Evolutionary conservation across 805 yeast genomes (phyloP).

Genomic region (Ogataea thermomethanolica): DNA sequence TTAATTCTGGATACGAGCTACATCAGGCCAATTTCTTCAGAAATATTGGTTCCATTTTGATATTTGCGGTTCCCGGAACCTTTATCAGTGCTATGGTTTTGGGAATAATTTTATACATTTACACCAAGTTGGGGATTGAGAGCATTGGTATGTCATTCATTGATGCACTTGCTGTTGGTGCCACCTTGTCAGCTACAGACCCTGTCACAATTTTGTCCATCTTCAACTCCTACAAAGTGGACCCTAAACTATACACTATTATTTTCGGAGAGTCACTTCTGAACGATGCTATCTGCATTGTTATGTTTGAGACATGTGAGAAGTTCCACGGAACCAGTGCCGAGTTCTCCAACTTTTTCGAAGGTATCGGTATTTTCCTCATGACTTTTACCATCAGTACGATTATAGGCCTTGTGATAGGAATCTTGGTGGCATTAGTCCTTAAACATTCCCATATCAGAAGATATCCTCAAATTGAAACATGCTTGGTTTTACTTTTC

Average conservation of each 20-base stretch:
- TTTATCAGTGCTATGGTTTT: slow-evolving; percentile 86
- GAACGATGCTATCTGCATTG: slow-evolving; percentile 97
- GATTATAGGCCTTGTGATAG: slow-evolving; percentile 83
- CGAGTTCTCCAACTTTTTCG: slow-evolving; percentile 71
- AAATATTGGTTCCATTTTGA: slow-evolving; percentile 84
- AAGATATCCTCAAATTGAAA: slow-evolving; percentile 95
- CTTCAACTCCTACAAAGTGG: slow-evolving; percentile 96
- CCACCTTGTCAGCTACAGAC: slow-evolving; percentile 96
- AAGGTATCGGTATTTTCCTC: slow-evolving; percentile 89
- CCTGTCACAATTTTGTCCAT: slow-evolving; percentile 96
- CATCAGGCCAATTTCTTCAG: slow-evolving; percentile 94
- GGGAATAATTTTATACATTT: slow-evolving; percentile 81
- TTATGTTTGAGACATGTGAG: slow-evolving; percentile 98
- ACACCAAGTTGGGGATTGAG: slow-evolving; percentile 91
- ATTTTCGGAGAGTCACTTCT: slow-evolving; percentile 94
- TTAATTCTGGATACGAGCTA: slow-evolving; percentile 93
- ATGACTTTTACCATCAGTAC: slow-evolving; percentile 92
- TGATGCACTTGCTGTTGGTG: slow-evolving; percentile 97
- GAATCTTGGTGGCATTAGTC: slow-evolving; percentile 83
- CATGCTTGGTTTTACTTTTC: slow-evolving; percentile 82
- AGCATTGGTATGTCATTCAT: slow-evolving; percentile 86
- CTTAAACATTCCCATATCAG: slow-evolving; percentile 90
- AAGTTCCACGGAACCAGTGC: slow-evolving; percentile 88
- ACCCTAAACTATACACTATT: slow-evolving; percentile 94
- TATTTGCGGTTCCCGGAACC: slow-evolving; percentile 97